Evolutionary conservation across 139 green algal species (phyloP).

Genomic region (Chlamydomonas urium): DNA sequence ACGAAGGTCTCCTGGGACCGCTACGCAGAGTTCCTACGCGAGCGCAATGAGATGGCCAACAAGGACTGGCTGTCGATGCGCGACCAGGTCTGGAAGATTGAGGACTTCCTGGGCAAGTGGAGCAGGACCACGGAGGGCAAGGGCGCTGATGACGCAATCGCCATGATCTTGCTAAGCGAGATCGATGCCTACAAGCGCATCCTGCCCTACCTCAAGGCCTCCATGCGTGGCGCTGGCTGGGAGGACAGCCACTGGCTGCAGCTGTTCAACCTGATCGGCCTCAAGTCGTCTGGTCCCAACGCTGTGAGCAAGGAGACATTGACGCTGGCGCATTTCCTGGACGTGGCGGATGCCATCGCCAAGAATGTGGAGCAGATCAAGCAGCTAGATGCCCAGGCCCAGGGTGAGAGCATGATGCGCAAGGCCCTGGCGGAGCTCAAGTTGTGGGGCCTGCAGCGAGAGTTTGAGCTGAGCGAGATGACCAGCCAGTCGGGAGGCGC

Average conservation of each 20-base stretch:
- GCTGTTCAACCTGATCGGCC: slow-evolving; percentile 65
- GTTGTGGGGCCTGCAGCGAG: slow-evolving; percentile 66
- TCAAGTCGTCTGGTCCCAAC: slow-evolving; percentile 46
- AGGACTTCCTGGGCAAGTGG: slow-evolving; percentile 82
- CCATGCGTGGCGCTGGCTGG: slow-evolving; percentile 62
- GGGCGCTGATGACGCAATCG: slow-evolving; percentile 46
- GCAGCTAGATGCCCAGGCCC: slow-evolving; percentile 55
- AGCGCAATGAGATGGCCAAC: slow-evolving; percentile 59
- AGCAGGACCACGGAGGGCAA: slow-evolving; percentile 38
- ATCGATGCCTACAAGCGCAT: slow-evolving; percentile 54
- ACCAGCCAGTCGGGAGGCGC: slow-evolving; percentile 2
- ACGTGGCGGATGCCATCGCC: slow-evolving; percentile 54
- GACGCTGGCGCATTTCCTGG: slow-evolving; percentile 67
- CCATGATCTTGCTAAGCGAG: slow-evolving; percentile 53
- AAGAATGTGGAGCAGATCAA: slow-evolving; percentile 58
- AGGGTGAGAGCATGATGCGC: slow-evolving; percentile 65
- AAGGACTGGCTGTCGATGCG: slow-evolving; percentile 69
- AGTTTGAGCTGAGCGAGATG: slow-evolving; percentile 50
- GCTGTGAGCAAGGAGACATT: slow-evolving; percentile 60
- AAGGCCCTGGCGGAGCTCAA: slow-evolving; percentile 78
- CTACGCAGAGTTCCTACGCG: slow-evolving; percentile 19
- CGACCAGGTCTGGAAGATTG: slow-evolving; percentile 67
- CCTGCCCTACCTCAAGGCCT: slow-evolving; percentile 63
- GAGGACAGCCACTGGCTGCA: slow-evolving; percentile 72
- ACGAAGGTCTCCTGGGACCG: slow-evolving; percentile 53